Evolutionary conservation across 2,329 filamentous ascomycete species (phyloP).

Genomic region (Pseudogymnoascus sp.): DNA sequence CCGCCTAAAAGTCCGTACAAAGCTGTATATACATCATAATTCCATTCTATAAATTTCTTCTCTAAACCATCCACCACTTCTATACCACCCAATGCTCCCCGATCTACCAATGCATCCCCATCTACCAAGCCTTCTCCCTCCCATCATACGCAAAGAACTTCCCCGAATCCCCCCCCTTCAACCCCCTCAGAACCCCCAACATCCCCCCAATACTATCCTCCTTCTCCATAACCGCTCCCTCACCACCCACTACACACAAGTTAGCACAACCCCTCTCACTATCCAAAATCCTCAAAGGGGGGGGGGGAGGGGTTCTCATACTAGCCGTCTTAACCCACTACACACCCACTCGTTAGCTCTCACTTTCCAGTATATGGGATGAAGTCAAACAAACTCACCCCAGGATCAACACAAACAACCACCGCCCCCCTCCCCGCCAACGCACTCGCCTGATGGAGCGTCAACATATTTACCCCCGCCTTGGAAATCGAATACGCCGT

Average conservation of each 20-base stretch:
- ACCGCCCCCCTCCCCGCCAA: not conserved
- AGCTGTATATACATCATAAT: not conserved
- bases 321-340: slow-evolving; percentile 9
- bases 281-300: not conserved
- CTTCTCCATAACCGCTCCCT: slow-evolving; percentile 3
- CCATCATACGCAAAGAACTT: slow-evolving; percentile 2
- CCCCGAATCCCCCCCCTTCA: not conserved
- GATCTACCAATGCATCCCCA: not conserved
- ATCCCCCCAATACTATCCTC: slow-evolving; percentile 6
- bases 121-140: not conserved
- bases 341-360: not conserved
- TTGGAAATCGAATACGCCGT: slow-evolving; percentile 17
- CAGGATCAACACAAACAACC: slow-evolving; percentile 9
- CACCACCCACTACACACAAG: not conserved
- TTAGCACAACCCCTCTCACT: not conserved
- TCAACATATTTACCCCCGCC: slow-evolving; percentile 18
- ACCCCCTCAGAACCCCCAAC: not conserved
- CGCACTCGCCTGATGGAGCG: not conserved
- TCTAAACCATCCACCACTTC: not conserved
- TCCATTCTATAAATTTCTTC: no score
- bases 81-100: not conserved
- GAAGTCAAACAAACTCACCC: not conserved
- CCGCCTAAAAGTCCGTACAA: no score
- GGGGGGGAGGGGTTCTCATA: not conserved
- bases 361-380: no score